These are phyloP conservation scores for Fusarium nodosum DNA, from an alignment of 2,329 filamentous ascomycete species.

Conservation along the genomic window DNA sequence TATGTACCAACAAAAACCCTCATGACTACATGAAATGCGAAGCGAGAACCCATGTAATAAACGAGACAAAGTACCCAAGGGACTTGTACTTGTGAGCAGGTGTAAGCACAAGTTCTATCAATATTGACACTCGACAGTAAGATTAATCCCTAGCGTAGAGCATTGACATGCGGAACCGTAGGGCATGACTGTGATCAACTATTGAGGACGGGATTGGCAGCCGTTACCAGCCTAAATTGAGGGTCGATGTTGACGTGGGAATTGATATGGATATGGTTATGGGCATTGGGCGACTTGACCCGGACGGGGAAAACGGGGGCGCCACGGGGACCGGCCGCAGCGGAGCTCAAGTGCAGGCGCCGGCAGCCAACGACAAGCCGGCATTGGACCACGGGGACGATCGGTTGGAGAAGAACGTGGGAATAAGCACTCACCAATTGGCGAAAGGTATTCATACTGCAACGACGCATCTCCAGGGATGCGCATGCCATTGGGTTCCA, in stretches of 20 bases:
- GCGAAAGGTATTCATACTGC: conserved; percentile 62
- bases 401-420: conserved; percentile 56
- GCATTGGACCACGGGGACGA: conserved; percentile 62
- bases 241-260: conserved; percentile 29
- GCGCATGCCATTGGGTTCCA: conserved; percentile 60
- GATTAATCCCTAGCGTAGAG: conserved; percentile 17
- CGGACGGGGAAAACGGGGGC: conserved; percentile 47
- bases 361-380: conserved; percentile 61
- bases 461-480: conserved; percentile 62
- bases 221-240: conserved; percentile 40
- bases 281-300: conserved; percentile 39
- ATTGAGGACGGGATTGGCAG: conserved; percentile 22
- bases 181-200: conserved; percentile 21
- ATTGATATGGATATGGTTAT: conserved; percentile 29
- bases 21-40: conserved; percentile 18
- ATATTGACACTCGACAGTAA: conserved; percentile 23
- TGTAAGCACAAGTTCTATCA: conserved; percentile 4
- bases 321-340: conserved; percentile 47
- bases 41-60: not conserved
- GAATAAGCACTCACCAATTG: conserved; percentile 66
- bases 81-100: conserved; percentile 10
- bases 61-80: not conserved
- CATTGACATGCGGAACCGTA: conserved; percentile 29
- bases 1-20: not conserved
- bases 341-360: conserved; percentile 47